Conservation (phyloP, 169 alveolate species). For the Cryptosporidium viatorum region DNA sequence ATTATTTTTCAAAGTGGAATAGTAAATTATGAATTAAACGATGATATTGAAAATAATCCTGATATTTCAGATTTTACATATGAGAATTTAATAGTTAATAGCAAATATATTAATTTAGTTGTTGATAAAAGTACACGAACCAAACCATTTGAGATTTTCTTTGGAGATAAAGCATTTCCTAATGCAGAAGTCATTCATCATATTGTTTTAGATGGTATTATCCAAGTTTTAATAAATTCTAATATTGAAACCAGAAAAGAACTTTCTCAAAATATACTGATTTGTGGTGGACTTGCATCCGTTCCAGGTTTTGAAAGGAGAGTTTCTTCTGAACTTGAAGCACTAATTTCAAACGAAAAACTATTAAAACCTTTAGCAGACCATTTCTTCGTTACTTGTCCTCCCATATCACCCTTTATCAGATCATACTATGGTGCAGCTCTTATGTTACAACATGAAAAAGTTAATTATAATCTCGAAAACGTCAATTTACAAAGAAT, state of each 20-base stretch:
- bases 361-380: background rate
- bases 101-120: conserved; percentile 1
- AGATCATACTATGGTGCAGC: conserved; percentile 55
- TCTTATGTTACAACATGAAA: conserved; percentile 2
- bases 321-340: conserved; percentile 14
- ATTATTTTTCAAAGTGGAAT: conserved; percentile 49
- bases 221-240: conserved; percentile 4
- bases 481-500: background rate
- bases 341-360: background rate
- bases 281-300: conserved; percentile 58
- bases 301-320: conserved; percentile 62
- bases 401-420: conserved; percentile 68
- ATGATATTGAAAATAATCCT: background rate
- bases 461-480: background rate
- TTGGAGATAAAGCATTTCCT: conserved; percentile 10
- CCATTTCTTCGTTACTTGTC: conserved; percentile 24
- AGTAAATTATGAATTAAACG: background rate
- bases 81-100: conserved; percentile 16
- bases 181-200: background rate
- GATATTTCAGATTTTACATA: conserved; percentile 25
- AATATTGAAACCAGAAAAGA: conserved; percentile 47
- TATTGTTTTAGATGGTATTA: conserved; percentile 53
- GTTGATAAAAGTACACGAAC: conserved; percentile 26
- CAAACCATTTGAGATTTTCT: conserved; percentile 55
- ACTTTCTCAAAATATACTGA: conserved; percentile 45